Conservation (phyloP, 306 rosid genomes). For the Albizia julibrissin region DNA sequence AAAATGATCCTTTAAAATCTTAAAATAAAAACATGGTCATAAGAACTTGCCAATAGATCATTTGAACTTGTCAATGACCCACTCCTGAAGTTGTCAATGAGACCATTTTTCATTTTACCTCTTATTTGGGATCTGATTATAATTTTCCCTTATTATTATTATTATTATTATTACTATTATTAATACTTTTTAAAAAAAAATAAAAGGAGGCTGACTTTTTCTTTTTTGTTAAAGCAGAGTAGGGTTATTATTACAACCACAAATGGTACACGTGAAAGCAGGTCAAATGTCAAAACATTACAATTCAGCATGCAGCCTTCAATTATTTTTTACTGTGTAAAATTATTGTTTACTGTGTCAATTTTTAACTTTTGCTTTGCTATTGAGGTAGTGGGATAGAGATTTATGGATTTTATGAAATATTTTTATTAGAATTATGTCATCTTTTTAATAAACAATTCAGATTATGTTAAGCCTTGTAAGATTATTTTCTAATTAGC, state of each 20-base stretch:
- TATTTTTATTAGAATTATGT: background rate
- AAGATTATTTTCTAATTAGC: background rate
- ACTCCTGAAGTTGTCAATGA: too few relatives aligned
- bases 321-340: conserved; percentile 5
- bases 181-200: background rate
- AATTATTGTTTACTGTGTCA: background rate
- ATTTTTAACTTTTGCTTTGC: background rate
- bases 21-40: too few relatives aligned
- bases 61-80: too few relatives aligned
- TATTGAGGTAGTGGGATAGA: too few relatives aligned
- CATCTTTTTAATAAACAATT: background rate
- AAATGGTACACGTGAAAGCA: conserved; percentile 47
- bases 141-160: too few relatives aligned
- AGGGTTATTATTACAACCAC: conserved; percentile 33
- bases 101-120: too few relatives aligned
- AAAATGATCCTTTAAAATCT: too few relatives aligned
- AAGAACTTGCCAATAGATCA: too few relatives aligned
- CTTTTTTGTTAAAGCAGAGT: conserved; percentile 26
- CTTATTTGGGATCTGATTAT: too few relatives aligned
- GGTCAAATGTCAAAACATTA: conserved; percentile 34
- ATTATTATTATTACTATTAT: background rate
- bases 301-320: background rate
- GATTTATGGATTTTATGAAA: background rate
- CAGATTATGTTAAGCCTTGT: background rate
- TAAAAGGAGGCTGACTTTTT: conserved; percentile 45